These are phyloP conservation scores for Coemansia sp. DNA, from an alignment of 192 early-diverging fungal species.

Conservation along the genomic window DNA sequence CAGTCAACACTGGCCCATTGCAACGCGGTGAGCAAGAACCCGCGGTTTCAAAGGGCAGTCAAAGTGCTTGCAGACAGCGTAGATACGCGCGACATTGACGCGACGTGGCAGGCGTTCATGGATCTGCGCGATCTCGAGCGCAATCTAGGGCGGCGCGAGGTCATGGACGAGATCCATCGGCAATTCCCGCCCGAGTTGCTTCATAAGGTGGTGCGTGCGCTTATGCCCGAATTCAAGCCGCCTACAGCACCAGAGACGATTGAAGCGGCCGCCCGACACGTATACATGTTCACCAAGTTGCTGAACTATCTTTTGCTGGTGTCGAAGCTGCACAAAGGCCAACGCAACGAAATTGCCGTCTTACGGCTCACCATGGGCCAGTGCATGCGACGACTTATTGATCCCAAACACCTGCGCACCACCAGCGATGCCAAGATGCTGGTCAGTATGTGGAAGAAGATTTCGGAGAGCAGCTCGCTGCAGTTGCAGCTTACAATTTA, in stretches of 20 bases:
- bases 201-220: slow-evolving; percentile 8
- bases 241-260: neutral
- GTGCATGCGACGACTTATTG: slow-evolving; percentile 35
- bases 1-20: neutral
- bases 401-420: slow-evolving; percentile 7
- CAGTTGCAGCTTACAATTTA: slow-evolving; percentile 18
- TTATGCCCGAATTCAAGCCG: slow-evolving; percentile 15
- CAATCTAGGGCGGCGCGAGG: slow-evolving; percentile 5
- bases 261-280: slow-evolving; percentile 13
- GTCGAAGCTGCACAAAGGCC: slow-evolving; percentile 17
- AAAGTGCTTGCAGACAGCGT: slow-evolving; percentile 12
- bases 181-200: slow-evolving; percentile 10
- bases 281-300: slow-evolving; percentile 38
- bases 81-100: slow-evolving; percentile 5
- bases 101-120: slow-evolving; percentile 32
- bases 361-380: slow-evolving; percentile 37
- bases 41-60: slow-evolving; percentile 15
- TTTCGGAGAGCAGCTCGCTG: slow-evolving; percentile 20
- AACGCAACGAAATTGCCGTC: slow-evolving; percentile 26
- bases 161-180: slow-evolving; percentile 14
- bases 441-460: slow-evolving; percentile 17
- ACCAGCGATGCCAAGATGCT: slow-evolving; percentile 17
- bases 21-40: neutral
- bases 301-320: slow-evolving; percentile 35
- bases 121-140: slow-evolving; percentile 27